Evolutionary conservation across 371 early-diverging fungal genomes (phyloP).

Genomic region (Polyrhizophydium stewartii): DNA sequence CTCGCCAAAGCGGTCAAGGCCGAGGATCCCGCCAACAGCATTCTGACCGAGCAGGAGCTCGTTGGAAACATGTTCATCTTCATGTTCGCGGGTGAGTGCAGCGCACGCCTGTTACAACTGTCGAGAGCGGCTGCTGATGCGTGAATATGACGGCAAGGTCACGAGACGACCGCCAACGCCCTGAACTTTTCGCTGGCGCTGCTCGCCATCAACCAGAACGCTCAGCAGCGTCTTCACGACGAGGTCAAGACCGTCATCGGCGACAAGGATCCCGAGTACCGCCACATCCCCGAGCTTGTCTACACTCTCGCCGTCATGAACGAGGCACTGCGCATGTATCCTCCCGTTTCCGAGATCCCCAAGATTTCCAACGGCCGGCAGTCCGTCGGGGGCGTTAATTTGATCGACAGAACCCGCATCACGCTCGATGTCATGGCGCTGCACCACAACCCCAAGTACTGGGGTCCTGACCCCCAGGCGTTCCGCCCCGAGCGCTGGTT

Average conservation of each 20-base stretch:
- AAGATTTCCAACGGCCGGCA: constrained; percentile 16
- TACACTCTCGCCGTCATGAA: constrained; percentile 28
- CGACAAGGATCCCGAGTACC: constrained; percentile 8
- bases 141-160: no score
- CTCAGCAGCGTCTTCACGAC: constrained; percentile 17
- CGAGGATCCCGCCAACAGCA: constrained; percentile 3
- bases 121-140: no score
- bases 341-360: constrained; percentile 21
- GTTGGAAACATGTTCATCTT: constrained; percentile 22
- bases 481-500: constrained; percentile 7
- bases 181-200: constrained; percentile 3
- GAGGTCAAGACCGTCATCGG: constrained; percentile 13
- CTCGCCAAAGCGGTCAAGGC: constrained; percentile 9
- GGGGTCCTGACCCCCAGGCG: neutral
- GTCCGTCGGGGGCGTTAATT: no score
- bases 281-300: constrained; percentile 10
- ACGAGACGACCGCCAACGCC: constrained; percentile 28
- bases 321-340: constrained; percentile 27
- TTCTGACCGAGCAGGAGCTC: constrained; percentile 18
- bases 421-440: neutral
- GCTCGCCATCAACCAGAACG: constrained; percentile 11
- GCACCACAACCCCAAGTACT: constrained; percentile 6
- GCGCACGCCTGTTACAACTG: no score
- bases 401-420: no score
- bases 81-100: constrained; percentile 21